Evolutionary conservation across 1,284 basidiomycete species (phyloP), one percentile per base, ranked within the genome.

Genomic region (Ustilago vetiveriae): DNA sequence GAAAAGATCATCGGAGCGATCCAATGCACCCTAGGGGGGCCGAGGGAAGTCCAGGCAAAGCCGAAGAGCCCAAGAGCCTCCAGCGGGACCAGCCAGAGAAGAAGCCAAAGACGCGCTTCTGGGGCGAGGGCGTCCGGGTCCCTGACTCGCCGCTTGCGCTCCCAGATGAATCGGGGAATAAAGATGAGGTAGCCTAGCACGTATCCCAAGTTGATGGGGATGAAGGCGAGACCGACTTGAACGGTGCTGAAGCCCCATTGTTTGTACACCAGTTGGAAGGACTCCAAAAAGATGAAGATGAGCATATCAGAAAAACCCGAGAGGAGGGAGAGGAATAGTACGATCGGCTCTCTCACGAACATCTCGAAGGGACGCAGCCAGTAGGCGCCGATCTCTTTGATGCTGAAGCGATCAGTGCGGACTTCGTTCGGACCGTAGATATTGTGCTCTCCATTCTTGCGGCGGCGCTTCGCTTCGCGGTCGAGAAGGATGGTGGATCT

Each of bases 251-350:
- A 84, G 17, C 74, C 74, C 82, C 83, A 85, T 45, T 84, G 80
- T 58, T 74, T 57, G 73, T 80, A 84, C n/a, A 84, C 82, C 2
- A 82, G 79, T 6, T 74, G 69, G 75, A 83, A 84, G 0, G 81
- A 79, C 60, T 84, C 81, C 38, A 83, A 57, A 73, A 84, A 84
- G 40, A 82, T 83, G 63, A 85, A 85, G 67, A 84, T 84, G 38
- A 82, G 70, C 37, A 75, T 78, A 58, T 81, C 79, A 29, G 76
- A 79, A 78, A 84, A 84, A 42, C 84, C 83, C 19, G 81, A 82
- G 10, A 84, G 74, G 13, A 84, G 78, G 24, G 83, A 84, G 10
- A 82, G 74, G 55, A 63, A 82, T 8, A 84, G 76, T 14, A 84
- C 83, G 69, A 85, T 85, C 0, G 84, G 84, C 56, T 85, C 84